These are phyloP conservation scores for Macrophomina tecta DNA, from an alignment of 2,329 filamentous ascomycete genomes.

Conservation along the genomic window DNA sequence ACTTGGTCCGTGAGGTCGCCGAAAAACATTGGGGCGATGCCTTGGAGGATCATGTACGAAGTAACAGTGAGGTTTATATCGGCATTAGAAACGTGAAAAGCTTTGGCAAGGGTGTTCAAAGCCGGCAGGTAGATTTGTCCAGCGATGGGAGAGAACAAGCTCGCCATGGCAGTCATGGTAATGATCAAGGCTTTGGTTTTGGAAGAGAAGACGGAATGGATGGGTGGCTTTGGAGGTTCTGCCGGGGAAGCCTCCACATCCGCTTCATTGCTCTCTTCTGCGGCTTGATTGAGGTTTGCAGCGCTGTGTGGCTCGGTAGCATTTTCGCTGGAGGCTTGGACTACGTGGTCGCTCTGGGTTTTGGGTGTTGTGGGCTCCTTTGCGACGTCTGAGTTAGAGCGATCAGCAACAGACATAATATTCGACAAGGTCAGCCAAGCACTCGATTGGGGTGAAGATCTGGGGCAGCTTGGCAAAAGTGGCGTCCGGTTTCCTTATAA, in stretches of 20 bases:
- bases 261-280: neutral
- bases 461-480: neutral
- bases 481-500: neutral
- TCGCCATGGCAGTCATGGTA: conserved; percentile 35
- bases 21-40: conserved; percentile 55
- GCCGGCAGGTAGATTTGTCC: conserved; percentile 47
- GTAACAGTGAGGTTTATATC: conserved; percentile 59
- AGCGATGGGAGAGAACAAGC: conserved; percentile 39
- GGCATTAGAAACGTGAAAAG: conserved; percentile 49
- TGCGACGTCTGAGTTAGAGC: neutral
- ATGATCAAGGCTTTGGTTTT: conserved; percentile 40
- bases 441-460: neutral
- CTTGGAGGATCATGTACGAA: conserved; percentile 60
- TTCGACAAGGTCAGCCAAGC: neutral
- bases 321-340: neutral
- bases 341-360: neutral
- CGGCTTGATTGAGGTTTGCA: too few species aligned
- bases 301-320: neutral
- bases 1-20: conserved; percentile 54
- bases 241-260: conserved; percentile 14
- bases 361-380: neutral
- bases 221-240: conserved; percentile 21
- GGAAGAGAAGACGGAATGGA: conserved; percentile 40
- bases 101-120: conserved; percentile 39
- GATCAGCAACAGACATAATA: neutral